phyloP scores from a whole-genome alignment of 306 rosid genomes.

The Parietaria judaica region DNA sequence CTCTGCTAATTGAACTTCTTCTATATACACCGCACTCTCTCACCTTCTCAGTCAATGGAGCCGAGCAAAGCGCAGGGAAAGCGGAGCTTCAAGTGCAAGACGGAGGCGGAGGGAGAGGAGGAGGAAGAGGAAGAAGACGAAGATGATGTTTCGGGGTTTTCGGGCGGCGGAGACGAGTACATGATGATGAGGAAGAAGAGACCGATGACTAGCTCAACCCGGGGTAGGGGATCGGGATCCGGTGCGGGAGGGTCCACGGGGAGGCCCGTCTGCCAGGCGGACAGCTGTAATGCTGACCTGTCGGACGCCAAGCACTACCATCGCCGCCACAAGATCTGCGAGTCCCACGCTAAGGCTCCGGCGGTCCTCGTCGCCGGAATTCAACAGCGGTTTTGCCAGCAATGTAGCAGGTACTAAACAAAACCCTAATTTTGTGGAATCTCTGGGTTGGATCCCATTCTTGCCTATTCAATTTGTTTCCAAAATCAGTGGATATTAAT shows the following conservation, averaged over 20 bases:
- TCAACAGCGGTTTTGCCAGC: conserved; percentile 87
- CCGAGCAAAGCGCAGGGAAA: conserved; percentile 50
- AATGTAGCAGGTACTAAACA: conserved; percentile 78
- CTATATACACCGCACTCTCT: neutral
- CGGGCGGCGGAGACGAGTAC: conserved; percentile 30
- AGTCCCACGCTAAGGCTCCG: conserved; percentile 71
- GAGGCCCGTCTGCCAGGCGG: conserved; percentile 60
- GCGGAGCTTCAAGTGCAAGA: conserved; percentile 31
- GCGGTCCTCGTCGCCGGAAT: conserved; percentile 38
- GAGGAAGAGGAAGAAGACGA: conserved; percentile 35
- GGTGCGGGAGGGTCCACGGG: conserved; percentile 32
- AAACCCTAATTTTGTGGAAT: conserved; percentile 40
- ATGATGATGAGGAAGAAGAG: conserved; percentile 26
- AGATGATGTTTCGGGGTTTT: conserved; percentile 36
- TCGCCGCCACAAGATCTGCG: conserved; percentile 87
- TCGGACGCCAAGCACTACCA: conserved; percentile 62
- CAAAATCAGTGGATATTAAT: too few relatives aligned
- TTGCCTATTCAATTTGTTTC: too few relatives aligned
- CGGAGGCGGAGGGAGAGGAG: conserved; percentile 24
- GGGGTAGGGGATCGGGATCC: conserved; percentile 39
- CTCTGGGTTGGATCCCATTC: neutral
- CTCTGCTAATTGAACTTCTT: neutral
- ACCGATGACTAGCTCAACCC: conserved; percentile 6
- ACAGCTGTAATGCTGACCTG: conserved; percentile 61
- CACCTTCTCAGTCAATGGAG: conserved; percentile 29